Base-by-base conservation (phyloP, 2,329 filamentous ascomycete species). In the Penicillium olsonii region DNA sequence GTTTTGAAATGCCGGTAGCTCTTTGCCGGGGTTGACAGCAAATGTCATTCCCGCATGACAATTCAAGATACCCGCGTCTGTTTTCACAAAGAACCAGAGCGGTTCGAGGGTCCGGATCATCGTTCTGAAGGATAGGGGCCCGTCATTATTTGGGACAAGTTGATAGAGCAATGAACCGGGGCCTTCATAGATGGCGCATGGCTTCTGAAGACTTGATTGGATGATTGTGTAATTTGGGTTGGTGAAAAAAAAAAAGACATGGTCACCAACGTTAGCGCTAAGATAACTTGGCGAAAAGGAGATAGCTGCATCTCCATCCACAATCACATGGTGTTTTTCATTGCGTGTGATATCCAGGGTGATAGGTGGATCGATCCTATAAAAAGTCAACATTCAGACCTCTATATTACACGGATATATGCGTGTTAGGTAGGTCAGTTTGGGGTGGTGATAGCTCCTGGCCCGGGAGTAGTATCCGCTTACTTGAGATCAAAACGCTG, bases 81-180 rank as follows among this genome's bases (percentile, higher is more conserved):
- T 59, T 14, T 51, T 42, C 42, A 55, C 63, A 40, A 63, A 66
- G 34, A 65, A 64, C 57, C 61, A 66, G 26, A 58, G 51, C 15
- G 57, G 62, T 6, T 57, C 53, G 9, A 54, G 51, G 26, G 53
- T 43, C 9, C 50, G 52, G 19, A 64, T 57, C 10, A 44, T 52
- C 26, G 56, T 47, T 10, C 50, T 55, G 3, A 54, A 17, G 15
- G 37, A 34, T 31, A 47, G 31, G 22, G 48, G 42, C 18, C 52
- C 34, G 15, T 55, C 46, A n/a, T 50, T 58, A 22, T 39, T 14
- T 22, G 43, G 37, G 35, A 51, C 55, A 27, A 45, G 49, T 22
- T 54, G 41, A 26, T 22, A 34, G 37, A 52, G 54, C 20, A 40
- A 48, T 11, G 45, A 41, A 45, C 56, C 34, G 22, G 57, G 46